Base-by-base conservation (phyloP, 768 basidiomycete genomes). In the Panaeolus cyanescens region DNA sequence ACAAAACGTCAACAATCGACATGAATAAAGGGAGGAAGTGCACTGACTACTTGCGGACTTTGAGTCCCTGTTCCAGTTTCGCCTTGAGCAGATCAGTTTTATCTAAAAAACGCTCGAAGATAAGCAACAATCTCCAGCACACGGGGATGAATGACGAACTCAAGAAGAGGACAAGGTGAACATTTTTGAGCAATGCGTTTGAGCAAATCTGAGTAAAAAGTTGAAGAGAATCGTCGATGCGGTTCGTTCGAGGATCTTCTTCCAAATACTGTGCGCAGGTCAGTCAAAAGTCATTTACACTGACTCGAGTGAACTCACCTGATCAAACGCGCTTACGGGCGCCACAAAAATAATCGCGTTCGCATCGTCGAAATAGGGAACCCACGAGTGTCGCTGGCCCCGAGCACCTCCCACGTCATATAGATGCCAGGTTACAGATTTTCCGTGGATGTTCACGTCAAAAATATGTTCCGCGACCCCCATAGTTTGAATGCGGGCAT, bases 401-500 rank as follows among this genome's bases (percentile, higher is more conserved):
- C 88, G 78, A 42, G 86, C 86, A 59, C 89, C 88, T 62, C 90
- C 87, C 17, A 91, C 88, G 63, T 90, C 89, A 75, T 77, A 90
- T 15, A 91, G 77, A 68, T 88, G 86, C 88, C 88, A 90, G 13
- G 88, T 86, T 12, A 92, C 89, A 28, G 79, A 75, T 70, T 89
- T 92, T 13, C 91, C 90, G 64, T 91, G 89, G 39, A 93, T 85
- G 53, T 88, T 85, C 31, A 94, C 88, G 58, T 92, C 90, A 66
- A 94, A 94, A 31, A 87, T 79, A 65, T 94, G 92, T 72, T 94
- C 92, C 0, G 90, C 83, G 4, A 95, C 89, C 0, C 92, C 92
- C 88, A 95, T 92, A 6, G 92, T 95, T 70, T 93, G 93, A 57
- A 95, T 90, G 33, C 92, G 89, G n/a, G 91, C 92, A 69, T 92